Evolutionary conservation across 1,284 basidiomycete species (phyloP), one percentile per base, ranked within the genome.

Genomic region (Tilletiopsis washingtonensis): DNA sequence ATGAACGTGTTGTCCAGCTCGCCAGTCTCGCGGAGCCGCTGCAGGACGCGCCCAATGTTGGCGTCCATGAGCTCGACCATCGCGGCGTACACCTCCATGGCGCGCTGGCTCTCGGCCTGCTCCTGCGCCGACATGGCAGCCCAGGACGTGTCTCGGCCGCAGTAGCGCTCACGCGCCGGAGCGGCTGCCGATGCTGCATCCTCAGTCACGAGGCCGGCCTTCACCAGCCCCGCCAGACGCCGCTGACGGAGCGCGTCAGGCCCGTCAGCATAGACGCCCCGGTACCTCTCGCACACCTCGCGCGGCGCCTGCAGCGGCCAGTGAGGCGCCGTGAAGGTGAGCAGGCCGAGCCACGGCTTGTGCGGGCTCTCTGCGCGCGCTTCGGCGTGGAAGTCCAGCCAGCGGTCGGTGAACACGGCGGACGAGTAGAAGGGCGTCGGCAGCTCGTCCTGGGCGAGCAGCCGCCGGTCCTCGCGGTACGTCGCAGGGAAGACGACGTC

Each of bases 31-130:
- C 57, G 46, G 15, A 72, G 56, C 19, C 52, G 47, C 2, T 54
- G 46, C 2, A 72, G 24, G 7, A 72, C 67, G 14, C 59, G 46
- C 1, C 67, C 70, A 17, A 71, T 68, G 40, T 66, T 43, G 15
- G 49, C 51, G 51, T 74, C 73, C 65, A 74, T 74, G 14, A 46
- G 47, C 26, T 71, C 63, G 5, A 74, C 64, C 72, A 74, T 74
- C 11, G 61, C 71, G 9, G 72, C 72, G 42, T 74, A 74, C 17
- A 51, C 61, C 57, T 71, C 71, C 71, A 74, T 74, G 25, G 57
- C 39, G 27, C 61, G 49, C 0, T 64, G 39, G 6, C 59, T 62
- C 38, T 59, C 34, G 20, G 40, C 43, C 14, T 51, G 41, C 49
- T 74, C 71, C 14, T 62, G 49, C 2, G 44, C 51, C 6, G n/a